Conservation (phyloP, 495 filamentous ascomycete species). For the Chaetomium fimeti region DNA sequence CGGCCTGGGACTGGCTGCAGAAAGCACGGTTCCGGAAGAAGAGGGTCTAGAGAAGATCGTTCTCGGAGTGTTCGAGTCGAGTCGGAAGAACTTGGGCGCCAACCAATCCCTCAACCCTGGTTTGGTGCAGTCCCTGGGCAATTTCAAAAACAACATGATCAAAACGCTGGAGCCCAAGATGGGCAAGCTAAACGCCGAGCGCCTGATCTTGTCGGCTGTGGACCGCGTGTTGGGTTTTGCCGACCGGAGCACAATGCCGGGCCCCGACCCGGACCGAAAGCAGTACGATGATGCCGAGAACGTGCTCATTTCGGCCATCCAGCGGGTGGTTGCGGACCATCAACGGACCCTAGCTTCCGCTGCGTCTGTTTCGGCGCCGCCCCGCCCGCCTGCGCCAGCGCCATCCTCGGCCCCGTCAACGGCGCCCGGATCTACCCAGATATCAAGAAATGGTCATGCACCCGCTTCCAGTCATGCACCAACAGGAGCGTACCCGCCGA, state of each 20-base stretch:
- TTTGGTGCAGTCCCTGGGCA: conserved; percentile 29
- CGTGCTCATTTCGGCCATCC: conserved; percentile 32
- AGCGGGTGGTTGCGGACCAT: conserved; percentile 27
- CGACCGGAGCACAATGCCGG: conserved; percentile 34
- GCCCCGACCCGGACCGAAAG: conserved; percentile 27
- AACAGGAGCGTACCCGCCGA: not conserved
- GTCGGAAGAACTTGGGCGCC: conserved; percentile 24
- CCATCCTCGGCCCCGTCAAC: conserved; percentile 6
- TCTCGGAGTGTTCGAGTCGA: conserved; percentile 33
- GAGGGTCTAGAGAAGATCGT: conserved; percentile 35
- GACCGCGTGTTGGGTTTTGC: conserved; percentile 40
- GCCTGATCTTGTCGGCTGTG: conserved; percentile 39
- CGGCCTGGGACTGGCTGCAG: conserved; percentile 32
- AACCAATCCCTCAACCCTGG: conserved; percentile 30
- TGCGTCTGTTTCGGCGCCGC: conserved; percentile 3
- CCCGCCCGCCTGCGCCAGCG: conserved; percentile 9
- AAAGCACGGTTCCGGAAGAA: conserved; percentile 29
- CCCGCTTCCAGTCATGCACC: conserved; percentile 5
- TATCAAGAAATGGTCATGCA: conserved; percentile 2
- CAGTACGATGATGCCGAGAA: conserved; percentile 33
- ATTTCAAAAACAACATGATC: conserved; percentile 33
- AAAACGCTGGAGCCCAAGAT: conserved; percentile 31
- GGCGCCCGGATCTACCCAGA: not conserved
- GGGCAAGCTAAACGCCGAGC: conserved; percentile 32
- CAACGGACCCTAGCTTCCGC: conserved; percentile 23